Conservation (phyloP, 495 filamentous ascomycete species). For the Xylaria intraflava region DNA sequence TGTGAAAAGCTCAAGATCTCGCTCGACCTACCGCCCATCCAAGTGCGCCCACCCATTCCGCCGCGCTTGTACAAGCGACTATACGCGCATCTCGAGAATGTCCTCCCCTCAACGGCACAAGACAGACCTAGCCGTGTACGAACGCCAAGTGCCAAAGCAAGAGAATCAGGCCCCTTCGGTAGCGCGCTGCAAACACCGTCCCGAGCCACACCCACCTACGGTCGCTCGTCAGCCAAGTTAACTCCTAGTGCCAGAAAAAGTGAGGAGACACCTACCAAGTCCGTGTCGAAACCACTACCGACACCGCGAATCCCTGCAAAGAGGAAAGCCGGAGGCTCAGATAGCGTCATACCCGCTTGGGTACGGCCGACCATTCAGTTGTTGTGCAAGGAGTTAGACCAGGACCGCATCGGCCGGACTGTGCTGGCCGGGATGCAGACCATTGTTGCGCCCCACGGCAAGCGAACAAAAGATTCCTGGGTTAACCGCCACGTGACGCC, state of each 20-base stretch:
- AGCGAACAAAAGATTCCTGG: constrained; percentile 43
- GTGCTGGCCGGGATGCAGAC: constrained; percentile 41
- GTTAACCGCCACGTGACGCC: constrained; percentile 44
- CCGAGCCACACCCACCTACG: constrained; percentile 23
- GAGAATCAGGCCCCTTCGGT: constrained; percentile 19
- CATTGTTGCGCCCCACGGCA: constrained; percentile 31
- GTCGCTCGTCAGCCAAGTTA: constrained; percentile 33
- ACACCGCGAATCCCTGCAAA: constrained; percentile 11
- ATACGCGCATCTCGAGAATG: constrained; percentile 69
- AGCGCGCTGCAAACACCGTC: constrained; percentile 19
- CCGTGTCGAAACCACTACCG: constrained; percentile 16
- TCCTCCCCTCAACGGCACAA: constrained; percentile 42
- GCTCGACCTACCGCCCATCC: constrained; percentile 78
- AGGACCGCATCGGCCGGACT: constrained; percentile 32
- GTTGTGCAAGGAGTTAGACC: constrained; percentile 45
- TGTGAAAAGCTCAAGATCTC: constrained; percentile 78
- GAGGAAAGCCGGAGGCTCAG: constrained; percentile 19
- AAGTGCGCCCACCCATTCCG: constrained; percentile 73
- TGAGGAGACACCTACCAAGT: constrained; percentile 18
- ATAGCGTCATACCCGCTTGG: constrained; percentile 54
- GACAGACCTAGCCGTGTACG: constrained; percentile 12
- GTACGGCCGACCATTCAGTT: constrained; percentile 57
- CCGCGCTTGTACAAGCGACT: constrained; percentile 80
- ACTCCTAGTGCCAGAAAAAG: constrained; percentile 10
- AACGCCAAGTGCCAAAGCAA: constrained; percentile 23